Conservation (phyloP, 2,329 filamentous ascomycete species). For the Rutstroemia sydowiana region DNA sequence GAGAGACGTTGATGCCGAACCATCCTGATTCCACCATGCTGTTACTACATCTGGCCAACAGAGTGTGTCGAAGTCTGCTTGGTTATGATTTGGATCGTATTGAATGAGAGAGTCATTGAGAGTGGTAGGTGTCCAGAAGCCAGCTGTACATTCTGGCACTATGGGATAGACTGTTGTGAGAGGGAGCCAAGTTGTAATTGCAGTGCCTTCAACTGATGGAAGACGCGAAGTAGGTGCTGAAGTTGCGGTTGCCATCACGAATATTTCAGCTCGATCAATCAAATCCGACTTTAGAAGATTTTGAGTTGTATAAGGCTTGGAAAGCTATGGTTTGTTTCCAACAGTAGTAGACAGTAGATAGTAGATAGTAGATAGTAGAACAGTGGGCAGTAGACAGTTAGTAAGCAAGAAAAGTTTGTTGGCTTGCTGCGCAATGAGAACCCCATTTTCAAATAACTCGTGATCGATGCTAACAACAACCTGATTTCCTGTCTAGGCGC, state of each 20-base stretch:
- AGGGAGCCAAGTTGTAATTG: conserved; percentile 4
- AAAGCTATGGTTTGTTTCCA: too few species aligned
- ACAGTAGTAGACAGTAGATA: too few species aligned
- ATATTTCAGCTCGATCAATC: background rate
- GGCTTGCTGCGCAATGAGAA: too few species aligned
- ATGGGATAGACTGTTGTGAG: conserved; percentile 4
- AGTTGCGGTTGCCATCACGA: background rate
- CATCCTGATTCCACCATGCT: conserved; percentile 4
- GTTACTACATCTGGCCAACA: background rate
- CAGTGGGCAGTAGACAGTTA: too few species aligned
- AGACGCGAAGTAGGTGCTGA: background rate
- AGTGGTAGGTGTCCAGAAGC: background rate
- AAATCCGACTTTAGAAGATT: background rate
- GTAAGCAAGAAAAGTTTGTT: too few species aligned
- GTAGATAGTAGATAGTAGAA: too few species aligned
- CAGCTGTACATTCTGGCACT: background rate
- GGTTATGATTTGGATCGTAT: conserved; percentile 1
- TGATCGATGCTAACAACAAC: too few species aligned
- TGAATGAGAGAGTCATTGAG: background rate
- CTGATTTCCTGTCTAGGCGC: too few species aligned
- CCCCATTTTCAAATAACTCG: too few species aligned
- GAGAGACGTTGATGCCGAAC: background rate
- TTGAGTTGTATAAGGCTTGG: background rate
- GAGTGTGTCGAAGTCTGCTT: background rate
- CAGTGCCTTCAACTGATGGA: background rate